Conservation (phyloP, 2,329 filamentous ascomycete genomes). For the Ploettnerulaceae sp. region DNA sequence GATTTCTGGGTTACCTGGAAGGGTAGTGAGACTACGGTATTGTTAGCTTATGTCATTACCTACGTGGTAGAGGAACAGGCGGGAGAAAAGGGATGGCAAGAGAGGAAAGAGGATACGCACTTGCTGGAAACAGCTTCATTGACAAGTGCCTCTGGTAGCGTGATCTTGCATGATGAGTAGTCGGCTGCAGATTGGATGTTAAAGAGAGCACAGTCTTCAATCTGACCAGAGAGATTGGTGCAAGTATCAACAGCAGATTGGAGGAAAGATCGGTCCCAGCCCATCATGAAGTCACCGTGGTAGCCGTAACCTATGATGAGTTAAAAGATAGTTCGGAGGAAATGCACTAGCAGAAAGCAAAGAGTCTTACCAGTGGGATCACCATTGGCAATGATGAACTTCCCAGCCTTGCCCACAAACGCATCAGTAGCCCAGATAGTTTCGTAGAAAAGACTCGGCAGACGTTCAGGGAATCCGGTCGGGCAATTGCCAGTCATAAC, state of each 20-base stretch:
- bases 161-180: constrained; percentile 59
- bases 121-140: constrained; percentile 55
- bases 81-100: not conserved
- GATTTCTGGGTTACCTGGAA: constrained; percentile 62
- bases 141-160: constrained; percentile 48
- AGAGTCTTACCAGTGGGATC: constrained; percentile 60
- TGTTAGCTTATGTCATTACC: not conserved
- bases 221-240: constrained; percentile 63
- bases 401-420: constrained; percentile 57
- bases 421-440: constrained; percentile 73
- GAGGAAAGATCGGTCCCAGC: constrained; percentile 67
- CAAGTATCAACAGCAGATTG: constrained; percentile 70
- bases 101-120: not conserved
- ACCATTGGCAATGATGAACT: constrained; percentile 74
- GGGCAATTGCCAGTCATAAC: constrained; percentile 77
- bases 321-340: constrained; percentile 7
- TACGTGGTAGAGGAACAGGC: too few species aligned
- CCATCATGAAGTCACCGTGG: constrained; percentile 76
- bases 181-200: constrained; percentile 55
- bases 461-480: constrained; percentile 57
- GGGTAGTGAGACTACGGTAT: constrained; percentile 39
- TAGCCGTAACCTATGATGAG: constrained; percentile 59
- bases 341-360: not conserved
- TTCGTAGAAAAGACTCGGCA: constrained; percentile 78
- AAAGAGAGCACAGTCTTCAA: constrained; percentile 74